Base-by-base conservation (phyloP, 306 rosid species). In the Amphicarpaea edgeworthii region DNA sequence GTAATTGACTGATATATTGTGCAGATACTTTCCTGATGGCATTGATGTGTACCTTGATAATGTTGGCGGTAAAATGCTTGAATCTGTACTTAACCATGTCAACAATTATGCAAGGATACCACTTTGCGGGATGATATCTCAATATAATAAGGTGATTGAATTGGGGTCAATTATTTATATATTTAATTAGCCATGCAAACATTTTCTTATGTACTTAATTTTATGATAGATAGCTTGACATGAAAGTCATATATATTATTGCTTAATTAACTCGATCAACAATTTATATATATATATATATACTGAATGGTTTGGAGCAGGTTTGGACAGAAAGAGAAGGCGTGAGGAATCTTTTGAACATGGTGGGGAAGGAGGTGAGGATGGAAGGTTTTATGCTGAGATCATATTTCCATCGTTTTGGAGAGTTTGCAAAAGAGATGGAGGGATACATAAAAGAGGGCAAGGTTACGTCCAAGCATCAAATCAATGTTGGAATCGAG, bases 61-160 rank as follows among this genome's bases (percentile, higher is more conserved):
- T 12, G 92, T 88, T 83, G 96, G 96, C 19, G 92, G 90, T 38
- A 64, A 81, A 82, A 88, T 88, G 90, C 88, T 88, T 77, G 96
- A 88, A 84, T 77, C 89, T 51, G 92, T 81, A 15, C 92, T 90
- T 43, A 88, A 88, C 75, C 88, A 88, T 81, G 89, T 90, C 63
- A 90, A 90, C 77, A 67, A 19, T 65, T 11, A 84, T 55, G 92
- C 96, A 17, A 83, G 85, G 59, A 86, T 90, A 24, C 71, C 88
- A 3, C 78, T 88, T 42, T 90, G 92, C 8, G 92, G 92, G n/a
- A 88, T 87, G 96, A 88, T 90, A 76, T 90, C 92, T 45, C 79
- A 80, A 26, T 90, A 90, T 51, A 86, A 87, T 50, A 79, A 83
- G 86, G 95, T 90, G 50, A n/a, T n/a, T n/a, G n/a, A 74, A 12